Conservation (phyloP, 2,329 filamentous ascomycete genomes). For the Aphanocladium album region DNA sequence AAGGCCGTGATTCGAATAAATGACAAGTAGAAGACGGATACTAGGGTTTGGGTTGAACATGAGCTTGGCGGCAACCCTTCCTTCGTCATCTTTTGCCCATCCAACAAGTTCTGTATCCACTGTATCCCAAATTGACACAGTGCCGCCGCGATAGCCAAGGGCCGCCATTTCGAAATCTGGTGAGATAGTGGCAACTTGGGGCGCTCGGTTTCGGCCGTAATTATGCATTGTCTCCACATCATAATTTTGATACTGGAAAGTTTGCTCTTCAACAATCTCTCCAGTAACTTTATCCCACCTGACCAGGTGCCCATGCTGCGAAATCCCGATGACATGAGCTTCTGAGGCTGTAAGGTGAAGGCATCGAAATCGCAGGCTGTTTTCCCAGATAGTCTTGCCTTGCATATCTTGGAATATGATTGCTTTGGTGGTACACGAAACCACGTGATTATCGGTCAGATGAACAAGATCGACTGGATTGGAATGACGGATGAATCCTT, state of each 20-base stretch:
- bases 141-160: conserved; percentile 17
- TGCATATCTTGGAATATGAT: conserved; percentile 15
- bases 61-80: conserved; percentile 12
- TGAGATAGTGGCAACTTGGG: conserved; percentile 16
- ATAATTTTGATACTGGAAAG: conserved; percentile 9
- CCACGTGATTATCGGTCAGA: conserved; percentile 5
- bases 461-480: conserved; percentile 15
- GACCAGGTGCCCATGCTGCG: conserved; percentile 15
- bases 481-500: not conserved
- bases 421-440: conserved; percentile 10
- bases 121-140: conserved; percentile 20
- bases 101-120: conserved; percentile 16
- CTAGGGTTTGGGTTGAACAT: conserved; percentile 21
- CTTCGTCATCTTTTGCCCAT: conserved; percentile 18
- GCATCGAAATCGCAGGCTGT: conserved; percentile 14
- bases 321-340: conserved; percentile 9
- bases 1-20: conserved; percentile 17
- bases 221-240: not conserved
- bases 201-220: conserved; percentile 6
- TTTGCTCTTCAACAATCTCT: conserved; percentile 14
- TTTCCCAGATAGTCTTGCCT: conserved; percentile 15
- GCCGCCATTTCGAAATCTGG: conserved; percentile 19
- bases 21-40: conserved; percentile 18
- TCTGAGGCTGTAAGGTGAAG: conserved; percentile 11
- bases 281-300: conserved; percentile 18